phyloP scores from a whole-genome alignment of 495 filamentous ascomycete species.

The Platismatia glauca region DNA sequence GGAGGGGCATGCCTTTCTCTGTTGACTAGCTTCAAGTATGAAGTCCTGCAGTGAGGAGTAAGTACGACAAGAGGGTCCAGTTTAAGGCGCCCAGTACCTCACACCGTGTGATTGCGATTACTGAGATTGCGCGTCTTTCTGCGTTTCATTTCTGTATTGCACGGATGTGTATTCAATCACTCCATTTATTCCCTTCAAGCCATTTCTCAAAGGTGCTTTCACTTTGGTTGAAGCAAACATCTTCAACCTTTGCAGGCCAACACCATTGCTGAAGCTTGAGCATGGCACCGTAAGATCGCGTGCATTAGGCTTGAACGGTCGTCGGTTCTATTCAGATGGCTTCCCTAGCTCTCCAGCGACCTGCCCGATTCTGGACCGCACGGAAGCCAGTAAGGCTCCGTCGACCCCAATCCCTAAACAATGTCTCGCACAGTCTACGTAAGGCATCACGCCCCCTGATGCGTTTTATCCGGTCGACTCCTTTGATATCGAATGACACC shows the following conservation, averaged over 20 bases:
- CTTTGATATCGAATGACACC: background rate
- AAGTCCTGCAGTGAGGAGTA: background rate
- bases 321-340: background rate
- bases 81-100: background rate
- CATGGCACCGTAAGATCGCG: background rate
- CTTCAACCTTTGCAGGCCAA: background rate
- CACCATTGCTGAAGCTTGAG: too few relatives aligned
- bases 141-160: background rate
- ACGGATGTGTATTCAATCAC: background rate
- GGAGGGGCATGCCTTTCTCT: background rate
- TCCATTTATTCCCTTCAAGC: background rate
- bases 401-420: background rate
- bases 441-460: background rate
- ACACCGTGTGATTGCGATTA: background rate
- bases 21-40: background rate
- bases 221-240: background rate
- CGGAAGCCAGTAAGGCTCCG: background rate
- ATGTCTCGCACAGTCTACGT: background rate
- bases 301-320: background rate
- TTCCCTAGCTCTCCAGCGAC: background rate
- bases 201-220: background rate
- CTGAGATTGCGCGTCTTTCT: background rate
- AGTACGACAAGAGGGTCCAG: background rate
- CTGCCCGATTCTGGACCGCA: background rate
- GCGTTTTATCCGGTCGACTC: background rate